Percentiles rank a stretch among this genome's conserved stretches.
phyloP scores from a whole-genome alignment of 495 filamentous ascomycete genomes.

The Pseudomonodictys pantanalensis region DNA sequence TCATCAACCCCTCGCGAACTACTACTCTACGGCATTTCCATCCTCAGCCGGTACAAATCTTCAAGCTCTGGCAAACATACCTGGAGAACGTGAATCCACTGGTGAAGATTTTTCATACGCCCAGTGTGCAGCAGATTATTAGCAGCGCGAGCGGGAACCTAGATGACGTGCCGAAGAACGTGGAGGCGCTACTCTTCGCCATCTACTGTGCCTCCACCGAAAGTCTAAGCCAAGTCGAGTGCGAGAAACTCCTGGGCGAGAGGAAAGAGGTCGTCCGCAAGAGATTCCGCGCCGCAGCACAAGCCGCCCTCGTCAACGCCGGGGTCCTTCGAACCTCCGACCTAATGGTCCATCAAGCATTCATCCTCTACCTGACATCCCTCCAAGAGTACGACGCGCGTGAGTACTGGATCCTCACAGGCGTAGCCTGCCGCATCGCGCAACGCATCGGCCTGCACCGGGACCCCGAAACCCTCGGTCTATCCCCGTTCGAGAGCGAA shows the following conservation, averaged over 20 bases:
- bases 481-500: constrained; percentile 39
- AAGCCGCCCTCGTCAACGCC: constrained; percentile 49
- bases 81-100: constrained; percentile 55
- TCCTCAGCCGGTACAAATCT: constrained; percentile 32
- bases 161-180: constrained; percentile 46
- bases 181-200: constrained; percentile 46
- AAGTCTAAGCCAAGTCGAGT: constrained; percentile 51
- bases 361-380: constrained; percentile 47
- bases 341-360: constrained; percentile 53
- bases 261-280: constrained; percentile 43
- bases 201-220: constrained; percentile 55
- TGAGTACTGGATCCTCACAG: constrained; percentile 46
- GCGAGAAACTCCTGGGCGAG: constrained; percentile 48
- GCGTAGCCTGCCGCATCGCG: constrained; percentile 45
- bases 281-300: constrained; percentile 47
- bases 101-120: constrained; percentile 67
- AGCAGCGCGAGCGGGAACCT: constrained; percentile 45
- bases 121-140: constrained; percentile 56
- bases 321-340: constrained; percentile 54
- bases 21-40: constrained; percentile 20
- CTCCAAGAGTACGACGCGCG: constrained; percentile 51
- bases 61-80: constrained; percentile 60
- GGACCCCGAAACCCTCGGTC: constrained; percentile 27
- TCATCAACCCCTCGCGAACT: constrained; percentile 6
- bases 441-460: constrained; percentile 46